Evolutionary conservation across 768 basidiomycete genomes (phyloP).

Genomic region (Cytidiella melzeri): DNA sequence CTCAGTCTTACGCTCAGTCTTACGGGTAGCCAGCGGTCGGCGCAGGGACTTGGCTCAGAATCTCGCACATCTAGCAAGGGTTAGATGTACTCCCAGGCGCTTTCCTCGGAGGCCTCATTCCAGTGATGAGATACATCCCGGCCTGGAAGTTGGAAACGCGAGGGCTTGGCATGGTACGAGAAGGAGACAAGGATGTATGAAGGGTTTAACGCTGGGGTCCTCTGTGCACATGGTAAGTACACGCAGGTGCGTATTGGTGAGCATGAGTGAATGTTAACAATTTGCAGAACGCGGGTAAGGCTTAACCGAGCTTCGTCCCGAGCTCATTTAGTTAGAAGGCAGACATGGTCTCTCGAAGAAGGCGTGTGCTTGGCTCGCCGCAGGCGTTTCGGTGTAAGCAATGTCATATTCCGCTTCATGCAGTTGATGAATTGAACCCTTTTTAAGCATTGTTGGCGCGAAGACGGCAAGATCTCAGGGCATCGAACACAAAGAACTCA

Average conservation of each 20-base stretch:
- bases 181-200: neutral
- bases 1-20: too few relatives aligned
- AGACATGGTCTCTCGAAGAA: neutral
- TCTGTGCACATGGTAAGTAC: neutral
- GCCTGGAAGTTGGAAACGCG: slow-evolving; percentile 22
- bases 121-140: slow-evolving; percentile 43
- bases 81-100: neutral
- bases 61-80: neutral
- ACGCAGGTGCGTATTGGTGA: too few relatives aligned
- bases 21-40: too few relatives aligned
- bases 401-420: too few relatives aligned
- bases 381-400: neutral
- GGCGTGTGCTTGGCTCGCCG: neutral
- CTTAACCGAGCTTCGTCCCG: too few relatives aligned
- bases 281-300: too few relatives aligned
- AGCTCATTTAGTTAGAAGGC: too few relatives aligned
- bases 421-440: slow-evolving; percentile 32
- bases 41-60: too few relatives aligned
- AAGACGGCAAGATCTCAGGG: slow-evolving; percentile 24
- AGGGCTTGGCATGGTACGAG: neutral
- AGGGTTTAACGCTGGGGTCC: neutral
- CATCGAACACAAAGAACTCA: slow-evolving; percentile 10
- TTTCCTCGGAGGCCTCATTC: slow-evolving; percentile 20
- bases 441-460: slow-evolving; percentile 39
- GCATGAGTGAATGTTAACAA: too few relatives aligned